These are phyloP conservation scores for Solidago caesia DNA, from an alignment of 129 eudicot genomes.

Conservation along the genomic window DNA sequence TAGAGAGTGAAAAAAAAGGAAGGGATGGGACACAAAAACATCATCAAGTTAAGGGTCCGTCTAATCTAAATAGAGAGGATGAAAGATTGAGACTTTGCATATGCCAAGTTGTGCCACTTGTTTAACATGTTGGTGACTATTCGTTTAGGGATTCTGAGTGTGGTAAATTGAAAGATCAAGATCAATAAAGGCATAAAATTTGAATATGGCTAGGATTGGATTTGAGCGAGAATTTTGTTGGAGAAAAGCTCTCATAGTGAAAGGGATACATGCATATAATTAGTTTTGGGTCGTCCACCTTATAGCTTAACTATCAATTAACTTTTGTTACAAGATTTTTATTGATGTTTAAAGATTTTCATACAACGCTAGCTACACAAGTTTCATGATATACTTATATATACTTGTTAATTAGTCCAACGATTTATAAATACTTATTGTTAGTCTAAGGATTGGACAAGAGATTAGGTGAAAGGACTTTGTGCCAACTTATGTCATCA, in stretches of 20 bases:
- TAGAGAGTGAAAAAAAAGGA: not conserved
- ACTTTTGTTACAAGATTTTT: too few species aligned
- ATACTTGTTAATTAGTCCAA: too few species aligned
- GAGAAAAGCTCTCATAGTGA: constrained; percentile 14
- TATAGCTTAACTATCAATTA: too few species aligned
- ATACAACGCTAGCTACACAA: too few species aligned
- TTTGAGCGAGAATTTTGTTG: constrained; percentile 4
- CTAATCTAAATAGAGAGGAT: not conserved
- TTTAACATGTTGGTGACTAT: constrained; percentile 22
- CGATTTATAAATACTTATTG: too few species aligned
- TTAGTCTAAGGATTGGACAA: too few species aligned
- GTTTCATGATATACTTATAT: too few species aligned
- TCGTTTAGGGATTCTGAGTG: constrained; percentile 26
- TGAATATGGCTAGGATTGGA: constrained; percentile 22
- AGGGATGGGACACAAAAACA: not conserved
- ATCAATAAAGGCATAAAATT: constrained; percentile 25
- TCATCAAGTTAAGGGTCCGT: not conserved
- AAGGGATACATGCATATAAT: not conserved
- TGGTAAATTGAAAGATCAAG: constrained; percentile 28
- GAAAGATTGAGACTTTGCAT: constrained; percentile 8
- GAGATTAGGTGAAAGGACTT: too few species aligned
- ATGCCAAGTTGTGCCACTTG: constrained; percentile 40
- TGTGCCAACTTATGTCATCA: too few species aligned
- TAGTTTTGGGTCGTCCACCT: constrained; percentile 28
- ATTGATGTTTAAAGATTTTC: too few species aligned